Base-by-base conservation (phyloP, 2,329 filamentous ascomycete genomes). In the Epichloe typhina region DNA sequence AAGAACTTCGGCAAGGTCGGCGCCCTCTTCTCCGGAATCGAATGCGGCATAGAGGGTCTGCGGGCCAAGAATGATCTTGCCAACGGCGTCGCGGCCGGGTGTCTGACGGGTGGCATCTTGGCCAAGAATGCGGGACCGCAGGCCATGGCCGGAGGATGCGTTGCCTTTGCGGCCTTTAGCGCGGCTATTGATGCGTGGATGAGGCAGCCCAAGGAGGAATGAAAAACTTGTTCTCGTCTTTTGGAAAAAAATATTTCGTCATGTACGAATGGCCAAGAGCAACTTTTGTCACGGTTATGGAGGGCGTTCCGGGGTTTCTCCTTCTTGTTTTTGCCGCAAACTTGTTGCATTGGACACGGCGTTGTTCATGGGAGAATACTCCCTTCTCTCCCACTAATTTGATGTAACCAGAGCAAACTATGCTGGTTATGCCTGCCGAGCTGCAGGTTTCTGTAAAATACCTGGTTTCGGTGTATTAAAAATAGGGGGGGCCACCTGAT, bases 1-100 rank as follows among this genome's bases (percentile, higher is more conserved):
- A 93, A 90, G 72, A 97, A 94, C 73, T 98, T 98, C 64, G 91
- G 88, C 55, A 85, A 90, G 59, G 88, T 98, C 47, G 93, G 93
- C 60, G 86, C 88, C 2, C 77, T 97, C 19, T 98, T 94, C 72
- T 79, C 82, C 15, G 91, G 91, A 40, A 95, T 93, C 49, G 93
- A 98, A 71, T 98, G 93, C 72, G 89, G 87, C 56, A 89, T 98
- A 62, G 93, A 98, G 68, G 90, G 90, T 0, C 77, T 87, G 60
- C 79, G 93, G 33, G 93, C 90, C 21, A 96, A 95, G 74, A 96
- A 97, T 69, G 93, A 97, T 66, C 68, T 97, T 33, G 80, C 74
- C 56, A 98, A 98, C 71, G 88, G 88, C 50, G 82, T 93, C 5
- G 80, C 83, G 4, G 88, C 90, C 0, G 93, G 93, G 0, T 97